Evolutionary conservation across 345 rosid genomes (phyloP).

Genomic region (Aquilaria sinensis): DNA sequence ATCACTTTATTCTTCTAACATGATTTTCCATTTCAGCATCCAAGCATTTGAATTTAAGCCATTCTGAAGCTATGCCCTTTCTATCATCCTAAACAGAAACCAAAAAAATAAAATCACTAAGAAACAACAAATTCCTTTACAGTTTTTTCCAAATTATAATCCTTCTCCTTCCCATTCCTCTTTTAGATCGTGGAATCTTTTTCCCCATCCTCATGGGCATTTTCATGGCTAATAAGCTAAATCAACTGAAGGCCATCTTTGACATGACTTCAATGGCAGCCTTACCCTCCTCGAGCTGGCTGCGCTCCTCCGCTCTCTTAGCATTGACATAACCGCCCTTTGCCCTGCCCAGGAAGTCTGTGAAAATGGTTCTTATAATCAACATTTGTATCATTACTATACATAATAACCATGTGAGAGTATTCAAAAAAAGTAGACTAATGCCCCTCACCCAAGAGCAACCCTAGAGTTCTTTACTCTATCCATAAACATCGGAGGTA

Average conservation of each 20-base stretch:
- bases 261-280: constrained; percentile 75
- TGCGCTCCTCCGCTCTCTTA: constrained; percentile 80
- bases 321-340: constrained; percentile 3
- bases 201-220: constrained; percentile 21
- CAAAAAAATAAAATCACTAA: not conserved
- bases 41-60: constrained; percentile 7
- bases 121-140: not conserved
- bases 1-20: not conserved
- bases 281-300: constrained; percentile 83
- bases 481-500: no score
- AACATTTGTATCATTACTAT: no score
- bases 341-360: no score
- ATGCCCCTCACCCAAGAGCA: no score
- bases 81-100: constrained; percentile 7
- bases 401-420: no score
- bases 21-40: not conserved
- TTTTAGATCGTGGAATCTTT: constrained; percentile 15
- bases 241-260: constrained; percentile 79
- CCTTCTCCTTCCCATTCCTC: not conserved
- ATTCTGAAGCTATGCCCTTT: constrained; percentile 12
- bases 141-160: not conserved
- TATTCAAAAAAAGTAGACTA: no score
- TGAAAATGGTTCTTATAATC: no score
- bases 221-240: constrained; percentile 44
- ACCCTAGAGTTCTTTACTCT: no score